Base-by-base conservation (phyloP, 140 eudicot species). In the Senecio squalidus region DNA sequence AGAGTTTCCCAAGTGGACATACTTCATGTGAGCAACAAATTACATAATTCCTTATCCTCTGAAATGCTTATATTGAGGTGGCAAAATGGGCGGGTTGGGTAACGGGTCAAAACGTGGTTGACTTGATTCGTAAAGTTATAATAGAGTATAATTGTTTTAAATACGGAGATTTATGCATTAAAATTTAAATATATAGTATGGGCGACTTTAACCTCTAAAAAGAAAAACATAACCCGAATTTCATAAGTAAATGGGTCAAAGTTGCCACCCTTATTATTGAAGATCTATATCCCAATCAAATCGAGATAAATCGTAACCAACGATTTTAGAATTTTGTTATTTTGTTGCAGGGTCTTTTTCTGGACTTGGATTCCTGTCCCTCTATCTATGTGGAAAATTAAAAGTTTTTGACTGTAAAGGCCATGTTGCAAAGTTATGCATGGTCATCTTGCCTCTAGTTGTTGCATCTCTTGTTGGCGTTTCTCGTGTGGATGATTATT, bases 1-100 rank as follows among this genome's bases (percentile, higher is more conserved):
- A 76, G 68, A 85, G 91, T 69, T 82, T 82, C 47, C 87, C 87
- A 0, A 79, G 95, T 68, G 95, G 91, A 33, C 84, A 82, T 57
- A 76, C 95, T 56, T 82, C 91, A 40, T 68, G 95, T 82, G 57
- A 76, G 84, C 50, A 55, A 31, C 39, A 41, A 26, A 40, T 16
- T 41, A 16, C 16, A 34, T 34, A 3, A 9, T 46, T 56, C 6
- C 9, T 36, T 49, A 36, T 27, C 2, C 18, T n/a, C 44, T 13
- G 45, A 55, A 71, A 43, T 52, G 17, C 51, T 51, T 28, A n/a
- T 60, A 11, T 55, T 30, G 67, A 29, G 51, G 14, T 18, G 29
- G 28, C 54, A 15, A 29, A 14, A 41, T 46, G n/a, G 39, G n/a
- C 2, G 49, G 38, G 69, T 64, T 6, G 9, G 36, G 27, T 22